phyloP scores from a whole-genome alignment of 495 filamentous ascomycete genomes.

The Neurospora intermedia region DNA sequence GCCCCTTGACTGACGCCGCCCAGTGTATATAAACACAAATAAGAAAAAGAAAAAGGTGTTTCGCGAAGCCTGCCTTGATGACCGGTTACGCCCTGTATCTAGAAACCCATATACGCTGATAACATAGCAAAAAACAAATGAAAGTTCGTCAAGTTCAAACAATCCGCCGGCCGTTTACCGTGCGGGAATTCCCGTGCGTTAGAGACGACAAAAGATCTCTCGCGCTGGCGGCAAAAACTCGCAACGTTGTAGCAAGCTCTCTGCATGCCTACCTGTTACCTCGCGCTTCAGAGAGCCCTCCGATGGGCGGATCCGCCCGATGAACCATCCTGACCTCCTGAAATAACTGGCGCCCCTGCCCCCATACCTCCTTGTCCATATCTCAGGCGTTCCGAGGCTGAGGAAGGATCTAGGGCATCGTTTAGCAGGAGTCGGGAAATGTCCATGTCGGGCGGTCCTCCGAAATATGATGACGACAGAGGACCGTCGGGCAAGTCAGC shows the following conservation, averaged over 20 bases:
- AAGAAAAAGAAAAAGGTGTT: neutral
- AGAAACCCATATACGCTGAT: neutral
- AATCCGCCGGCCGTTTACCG: neutral
- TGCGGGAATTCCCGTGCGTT: neutral
- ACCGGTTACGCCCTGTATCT: neutral
- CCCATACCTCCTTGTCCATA: neutral
- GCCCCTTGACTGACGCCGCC: neutral
- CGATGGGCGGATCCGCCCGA: neutral
- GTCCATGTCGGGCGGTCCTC: conserved; percentile 7
- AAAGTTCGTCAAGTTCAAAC: neutral
- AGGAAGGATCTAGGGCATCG: neutral
- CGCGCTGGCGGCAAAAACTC: neutral
- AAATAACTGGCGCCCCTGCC: neutral
- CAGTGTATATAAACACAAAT: neutral
- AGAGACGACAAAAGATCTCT: neutral
- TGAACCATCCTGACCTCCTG: neutral
- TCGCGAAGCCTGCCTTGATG: neutral
- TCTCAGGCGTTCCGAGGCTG: neutral
- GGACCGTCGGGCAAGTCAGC: neutral
- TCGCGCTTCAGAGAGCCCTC: neutral
- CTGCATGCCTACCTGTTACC: neutral
- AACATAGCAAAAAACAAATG: neutral
- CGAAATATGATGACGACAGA: conserved; percentile 8
- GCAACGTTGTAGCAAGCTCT: neutral
- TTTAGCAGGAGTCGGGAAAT: conserved; percentile 12